Conservation (phyloP, 2,329 filamentous ascomycete genomes). For the Ramichloridium luteum region DNA sequence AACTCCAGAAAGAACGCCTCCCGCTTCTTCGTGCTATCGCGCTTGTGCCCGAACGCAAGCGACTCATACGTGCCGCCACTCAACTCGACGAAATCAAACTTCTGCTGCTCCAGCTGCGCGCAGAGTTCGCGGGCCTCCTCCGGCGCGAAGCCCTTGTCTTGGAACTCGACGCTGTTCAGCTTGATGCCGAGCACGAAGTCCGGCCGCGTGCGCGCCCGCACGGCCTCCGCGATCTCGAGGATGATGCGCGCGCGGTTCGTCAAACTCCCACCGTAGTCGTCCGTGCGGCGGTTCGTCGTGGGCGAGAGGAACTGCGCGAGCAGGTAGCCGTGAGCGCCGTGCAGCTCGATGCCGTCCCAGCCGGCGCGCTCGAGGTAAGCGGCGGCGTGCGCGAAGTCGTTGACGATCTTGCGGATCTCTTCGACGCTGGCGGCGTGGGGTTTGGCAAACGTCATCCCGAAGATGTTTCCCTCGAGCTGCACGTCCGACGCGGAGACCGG, state of each 20-base stretch:
- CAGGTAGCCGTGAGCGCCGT: slow-evolving; percentile 35
- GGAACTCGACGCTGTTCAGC: slow-evolving; percentile 46
- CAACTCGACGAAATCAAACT: slow-evolving; percentile 47
- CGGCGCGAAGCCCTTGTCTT: slow-evolving; percentile 39
- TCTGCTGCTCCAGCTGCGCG: slow-evolving; percentile 33
- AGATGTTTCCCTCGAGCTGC: slow-evolving; percentile 30
- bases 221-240: slow-evolving; percentile 28
- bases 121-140: slow-evolving; percentile 35
- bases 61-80: slow-evolving; percentile 49
- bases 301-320: slow-evolving; percentile 34
- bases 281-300: slow-evolving; percentile 31
- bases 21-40: slow-evolving; percentile 41
- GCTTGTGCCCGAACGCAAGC: slow-evolving; percentile 39
- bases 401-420: slow-evolving; percentile 47
- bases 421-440: slow-evolving; percentile 41
- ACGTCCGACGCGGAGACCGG: slow-evolving; percentile 42
- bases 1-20: slow-evolving; percentile 47
- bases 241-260: slow-evolving; percentile 33
- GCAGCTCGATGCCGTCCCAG: slow-evolving; percentile 40
- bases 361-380: slow-evolving; percentile 52
- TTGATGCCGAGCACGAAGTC: slow-evolving; percentile 44
- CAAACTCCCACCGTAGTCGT: slow-evolving; percentile 33
- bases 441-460: slow-evolving; percentile 41
- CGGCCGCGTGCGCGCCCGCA: slow-evolving; percentile 27
- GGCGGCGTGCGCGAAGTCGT: slow-evolving; percentile 49